Percentiles rank a stretch among this genome's conserved stretches.
Conservation (phyloP, 2,329 filamentous ascomycete species). For the Clarireedia paspali region DNA sequence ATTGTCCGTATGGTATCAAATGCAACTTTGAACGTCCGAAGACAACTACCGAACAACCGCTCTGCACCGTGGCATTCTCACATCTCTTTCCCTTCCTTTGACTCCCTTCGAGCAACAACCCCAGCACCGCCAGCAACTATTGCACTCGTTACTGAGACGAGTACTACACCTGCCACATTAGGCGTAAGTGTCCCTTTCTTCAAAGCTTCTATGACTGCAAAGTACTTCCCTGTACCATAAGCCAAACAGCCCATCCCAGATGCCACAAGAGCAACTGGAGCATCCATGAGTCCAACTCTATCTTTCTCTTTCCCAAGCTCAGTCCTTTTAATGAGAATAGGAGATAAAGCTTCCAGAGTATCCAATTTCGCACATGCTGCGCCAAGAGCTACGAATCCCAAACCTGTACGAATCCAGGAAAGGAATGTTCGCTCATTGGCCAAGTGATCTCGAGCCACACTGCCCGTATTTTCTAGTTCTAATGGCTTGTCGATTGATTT, state of each 20-base stretch:
- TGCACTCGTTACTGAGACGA: conserved; percentile 2
- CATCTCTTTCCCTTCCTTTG: conserved; percentile 7
- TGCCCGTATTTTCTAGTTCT: conserved; percentile 35
- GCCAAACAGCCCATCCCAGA: conserved; percentile 38
- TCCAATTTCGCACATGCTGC: conserved; percentile 41
- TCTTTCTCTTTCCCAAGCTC: conserved; percentile 32
- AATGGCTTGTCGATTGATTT: conserved; percentile 6
- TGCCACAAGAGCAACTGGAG: conserved; percentile 32
- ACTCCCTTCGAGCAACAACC: conserved; percentile 16
- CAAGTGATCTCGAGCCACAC: conserved; percentile 41
- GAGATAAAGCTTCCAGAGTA: conserved; percentile 34
- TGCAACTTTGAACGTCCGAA: too few relatives aligned
- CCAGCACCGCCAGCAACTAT: conserved; percentile 16
- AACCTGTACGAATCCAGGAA: conserved; percentile 43
- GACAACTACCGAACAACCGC: too few relatives aligned
- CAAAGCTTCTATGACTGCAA: conserved; percentile 33
- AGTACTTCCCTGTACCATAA: conserved; percentile 41
- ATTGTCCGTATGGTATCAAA: too few relatives aligned
- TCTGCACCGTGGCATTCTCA: background rate
- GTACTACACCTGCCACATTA: background rate
- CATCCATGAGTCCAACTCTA: conserved; percentile 14
- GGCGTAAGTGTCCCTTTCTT: background rate
- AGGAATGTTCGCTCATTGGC: conserved; percentile 45
- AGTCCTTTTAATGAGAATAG: conserved; percentile 15
- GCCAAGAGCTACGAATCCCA: conserved; percentile 44